Evolutionary conservation across 139 green algal genomes (phyloP), one percentile per base, ranked within the genome.

Genomic region (Pleodorina starrii): DNA sequence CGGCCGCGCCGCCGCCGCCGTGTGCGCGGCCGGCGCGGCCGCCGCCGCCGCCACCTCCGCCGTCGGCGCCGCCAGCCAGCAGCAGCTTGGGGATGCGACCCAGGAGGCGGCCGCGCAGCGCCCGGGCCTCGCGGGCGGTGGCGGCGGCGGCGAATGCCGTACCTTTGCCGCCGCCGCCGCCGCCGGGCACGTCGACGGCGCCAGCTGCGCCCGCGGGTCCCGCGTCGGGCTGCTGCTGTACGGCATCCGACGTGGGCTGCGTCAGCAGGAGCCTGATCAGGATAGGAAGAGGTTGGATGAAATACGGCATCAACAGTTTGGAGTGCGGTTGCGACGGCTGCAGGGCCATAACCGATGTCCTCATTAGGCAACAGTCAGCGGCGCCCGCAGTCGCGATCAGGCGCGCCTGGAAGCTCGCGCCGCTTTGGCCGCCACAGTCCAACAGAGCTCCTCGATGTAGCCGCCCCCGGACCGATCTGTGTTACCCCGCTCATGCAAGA

Each of bases 81-180:
- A 87, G 40, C 38, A 66, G 46, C 60, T 87, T 87, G 17, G 81
- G 51, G 5, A 87, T 66, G 23, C 63, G 43, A 27, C 60, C 60
- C 43, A 78, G 16, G 5, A 87, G 60, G 1, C 81, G 60, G 17
- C n/a, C 43, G n/a, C 81, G 59, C 29, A 87, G 81, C 6, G 81
- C 81, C 11, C 81, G 60, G 2, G 60, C 60, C 81, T 87, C 81
- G 5, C 81, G 59, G 42, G 81, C 81, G 5, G 81, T 87, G 42
- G 81, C 81, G 59, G 81, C 81, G 42, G 81, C 81, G 27, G 81
- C 81, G 42, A 44, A 87, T 7, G 59, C 81, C n/a, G 59, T 42
- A 2, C 81, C 81, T 43, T 87, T 87, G 81, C 60, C 42, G 57
- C 79, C 36, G 40, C 57, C 59, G 60, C 19, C 57, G 57, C 23